Conservation (phyloP, 129 eudicot species). For the Arctium minus region DNA sequence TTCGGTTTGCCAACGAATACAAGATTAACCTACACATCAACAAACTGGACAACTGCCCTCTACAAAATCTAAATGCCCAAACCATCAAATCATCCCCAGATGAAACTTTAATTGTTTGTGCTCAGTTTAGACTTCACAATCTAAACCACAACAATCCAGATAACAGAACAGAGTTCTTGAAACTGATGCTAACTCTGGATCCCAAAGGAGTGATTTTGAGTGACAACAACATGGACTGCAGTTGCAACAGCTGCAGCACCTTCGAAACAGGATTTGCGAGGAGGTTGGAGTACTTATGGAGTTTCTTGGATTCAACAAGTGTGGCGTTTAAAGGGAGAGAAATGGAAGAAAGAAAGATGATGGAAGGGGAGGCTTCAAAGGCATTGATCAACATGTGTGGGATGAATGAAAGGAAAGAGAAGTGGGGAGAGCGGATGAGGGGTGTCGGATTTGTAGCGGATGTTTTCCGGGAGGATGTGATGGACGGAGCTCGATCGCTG, state of each 20-base stretch:
- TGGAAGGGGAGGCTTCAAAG: constrained; percentile 86
- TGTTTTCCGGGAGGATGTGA: constrained; percentile 59
- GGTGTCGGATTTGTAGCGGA: constrained; percentile 47
- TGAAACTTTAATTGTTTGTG: constrained; percentile 62
- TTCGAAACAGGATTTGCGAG: constrained; percentile 59
- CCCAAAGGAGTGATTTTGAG: constrained; percentile 69
- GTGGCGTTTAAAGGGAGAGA: constrained; percentile 83
- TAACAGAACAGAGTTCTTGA: constrained; percentile 56
- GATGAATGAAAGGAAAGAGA: constrained; percentile 73
- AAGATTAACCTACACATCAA: constrained; percentile 73
- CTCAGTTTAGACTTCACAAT: constrained; percentile 71
- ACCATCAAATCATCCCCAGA: constrained; percentile 46
- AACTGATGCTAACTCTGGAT: constrained; percentile 40
- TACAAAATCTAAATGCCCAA: constrained; percentile 49
- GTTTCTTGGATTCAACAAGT: constrained; percentile 76
- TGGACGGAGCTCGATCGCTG: constrained; percentile 67
- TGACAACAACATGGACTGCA: constrained; percentile 70
- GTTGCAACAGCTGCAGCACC: constrained; percentile 58
- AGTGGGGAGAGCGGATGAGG: constrained; percentile 71
- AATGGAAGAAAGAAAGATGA: constrained; percentile 76
- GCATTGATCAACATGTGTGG: constrained; percentile 47
- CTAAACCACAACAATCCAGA: constrained; percentile 60
- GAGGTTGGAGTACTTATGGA: constrained; percentile 64
- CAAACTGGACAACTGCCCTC: constrained; percentile 39
- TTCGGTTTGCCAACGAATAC: constrained; percentile 45